These are phyloP conservation scores for Fistulinella cinereoalba DNA, from an alignment of 1,284 basidiomycete genomes.

Conservation along the genomic window DNA sequence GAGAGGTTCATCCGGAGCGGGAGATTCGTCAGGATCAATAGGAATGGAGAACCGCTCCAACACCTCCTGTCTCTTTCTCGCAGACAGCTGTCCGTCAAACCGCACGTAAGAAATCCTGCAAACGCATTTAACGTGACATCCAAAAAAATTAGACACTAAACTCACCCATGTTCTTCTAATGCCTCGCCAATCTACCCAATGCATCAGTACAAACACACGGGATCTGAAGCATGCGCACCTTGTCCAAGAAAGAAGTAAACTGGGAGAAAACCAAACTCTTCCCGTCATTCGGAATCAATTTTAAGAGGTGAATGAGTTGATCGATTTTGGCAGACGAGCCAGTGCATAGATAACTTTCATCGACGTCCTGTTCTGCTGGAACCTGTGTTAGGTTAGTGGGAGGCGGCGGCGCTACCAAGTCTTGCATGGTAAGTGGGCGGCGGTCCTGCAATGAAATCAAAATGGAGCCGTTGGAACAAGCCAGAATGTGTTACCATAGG, in stretches of 20 bases:
- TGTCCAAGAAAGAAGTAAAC: constrained; percentile 81
- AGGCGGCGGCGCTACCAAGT: constrained; percentile 68
- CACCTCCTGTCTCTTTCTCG: constrained; percentile 72
- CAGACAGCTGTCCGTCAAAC: constrained; percentile 82
- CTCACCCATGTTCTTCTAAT: constrained; percentile 62
- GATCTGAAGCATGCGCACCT: constrained; percentile 40
- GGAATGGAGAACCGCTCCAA: constrained; percentile 73
- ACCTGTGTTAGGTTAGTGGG: constrained; percentile 65
- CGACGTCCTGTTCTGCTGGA: constrained; percentile 39
- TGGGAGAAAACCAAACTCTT: constrained; percentile 86
- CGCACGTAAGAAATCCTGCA: constrained; percentile 70
- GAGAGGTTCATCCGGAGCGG: constrained; percentile 19
- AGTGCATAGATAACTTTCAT: constrained; percentile 42
- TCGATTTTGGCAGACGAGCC: constrained; percentile 82
- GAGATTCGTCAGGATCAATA: constrained; percentile 37
- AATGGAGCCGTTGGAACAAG: neutral
- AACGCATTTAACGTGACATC: constrained; percentile 9
- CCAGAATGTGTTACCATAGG: constrained; percentile 59
- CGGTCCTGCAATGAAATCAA: constrained; percentile 56
- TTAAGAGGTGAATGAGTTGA: constrained; percentile 70
- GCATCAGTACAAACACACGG: constrained; percentile 5
- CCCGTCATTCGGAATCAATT: constrained; percentile 63
- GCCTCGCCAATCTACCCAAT: constrained; percentile 61
- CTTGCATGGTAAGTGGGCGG: constrained; percentile 53
- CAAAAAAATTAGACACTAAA: constrained; percentile 2